Percentiles rank a stretch among this genome's conserved stretches.
These are phyloP conservation scores for Termitomyces sp. DNA, from an alignment of 1,284 basidiomycete species.

Conservation along the genomic window DNA sequence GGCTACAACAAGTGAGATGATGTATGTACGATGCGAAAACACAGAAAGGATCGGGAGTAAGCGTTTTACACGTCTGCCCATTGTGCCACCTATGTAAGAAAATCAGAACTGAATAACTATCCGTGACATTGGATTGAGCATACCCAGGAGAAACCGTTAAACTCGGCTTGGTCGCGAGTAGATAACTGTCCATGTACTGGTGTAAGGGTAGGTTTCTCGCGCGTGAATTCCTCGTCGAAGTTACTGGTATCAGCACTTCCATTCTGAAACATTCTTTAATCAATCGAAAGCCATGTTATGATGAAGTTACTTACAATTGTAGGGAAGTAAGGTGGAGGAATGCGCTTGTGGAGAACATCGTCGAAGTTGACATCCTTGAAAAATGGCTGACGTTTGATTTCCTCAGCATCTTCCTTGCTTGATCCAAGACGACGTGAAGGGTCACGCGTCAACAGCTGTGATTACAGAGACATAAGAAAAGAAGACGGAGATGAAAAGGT, in stretches of 20 bases:
- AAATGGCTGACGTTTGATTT: constrained; percentile 97
- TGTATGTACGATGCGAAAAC: constrained; percentile 31
- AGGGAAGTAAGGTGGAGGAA: constrained; percentile 96
- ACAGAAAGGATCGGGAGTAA: constrained; percentile 17
- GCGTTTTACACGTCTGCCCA: constrained; percentile 62
- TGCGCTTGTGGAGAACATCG: constrained; percentile 92
- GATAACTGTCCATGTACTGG: constrained; percentile 95
- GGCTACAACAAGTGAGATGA: constrained; percentile 33
- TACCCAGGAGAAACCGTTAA: constrained; percentile 94
- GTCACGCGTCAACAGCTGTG: constrained; percentile 89
- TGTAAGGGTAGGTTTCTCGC: constrained; percentile 94
- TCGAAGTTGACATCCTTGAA: constrained; percentile 98
- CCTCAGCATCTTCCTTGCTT: constrained; percentile 90
- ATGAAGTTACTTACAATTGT: constrained; percentile 66
- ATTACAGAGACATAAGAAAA: constrained; percentile 13
- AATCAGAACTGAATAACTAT: background rate
- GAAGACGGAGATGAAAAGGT: background rate
- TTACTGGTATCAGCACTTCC: constrained; percentile 81
- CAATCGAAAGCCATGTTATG: background rate
- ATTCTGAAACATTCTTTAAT: constrained; percentile 43
- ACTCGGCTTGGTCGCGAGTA: constrained; percentile 90
- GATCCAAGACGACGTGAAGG: constrained; percentile 91
- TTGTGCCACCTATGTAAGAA: constrained; percentile 48
- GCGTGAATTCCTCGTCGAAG: constrained; percentile 97
- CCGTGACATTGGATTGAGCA: constrained; percentile 9